A percentile compares a stretch with the other conserved stretches of the same genome.
These are phyloP conservation scores for Acrocalymma vagum DNA, from an alignment of 2,329 filamentous ascomycete genomes.

Conservation along the genomic window DNA sequence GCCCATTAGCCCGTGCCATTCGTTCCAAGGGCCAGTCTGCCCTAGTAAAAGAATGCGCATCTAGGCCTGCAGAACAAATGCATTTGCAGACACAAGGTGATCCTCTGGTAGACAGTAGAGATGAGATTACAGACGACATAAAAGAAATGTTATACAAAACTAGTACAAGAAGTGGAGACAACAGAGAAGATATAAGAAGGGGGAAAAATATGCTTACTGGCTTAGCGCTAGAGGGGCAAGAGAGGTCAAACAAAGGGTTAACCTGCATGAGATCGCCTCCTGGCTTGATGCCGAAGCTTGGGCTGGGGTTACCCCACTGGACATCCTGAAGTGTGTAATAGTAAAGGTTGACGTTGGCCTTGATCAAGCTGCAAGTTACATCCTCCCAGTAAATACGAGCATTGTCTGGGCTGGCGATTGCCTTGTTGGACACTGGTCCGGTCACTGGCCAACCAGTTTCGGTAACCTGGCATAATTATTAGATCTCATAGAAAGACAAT, in stretches of 20 bases:
- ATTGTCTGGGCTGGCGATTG: conserved; percentile 70
- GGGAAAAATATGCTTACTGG: conserved; percentile 34
- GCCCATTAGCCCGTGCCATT: conserved; percentile 36
- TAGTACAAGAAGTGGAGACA: conserved; percentile 29
- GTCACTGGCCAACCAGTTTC: conserved; percentile 88
- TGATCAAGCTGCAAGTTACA: conserved; percentile 76
- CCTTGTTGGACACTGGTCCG: conserved; percentile 68
- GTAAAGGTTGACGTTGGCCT: conserved; percentile 62
- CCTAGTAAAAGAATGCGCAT: conserved; percentile 20
- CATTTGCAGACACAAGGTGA: conserved; percentile 19
- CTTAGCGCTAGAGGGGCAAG: conserved; percentile 39
- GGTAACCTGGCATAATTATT: conserved; percentile 60
- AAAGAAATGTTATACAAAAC: conserved; percentile 29
- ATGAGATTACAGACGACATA: conserved; percentile 18
- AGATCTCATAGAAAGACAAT: background rate
- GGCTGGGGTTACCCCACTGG: conserved; percentile 64
- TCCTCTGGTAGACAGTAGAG: conserved; percentile 17
- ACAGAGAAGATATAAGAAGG: conserved; percentile 20
- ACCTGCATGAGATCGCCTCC: conserved; percentile 40
- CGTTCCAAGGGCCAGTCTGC: conserved; percentile 21
- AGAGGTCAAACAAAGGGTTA: conserved; percentile 43
- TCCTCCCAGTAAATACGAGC: conserved; percentile 83
- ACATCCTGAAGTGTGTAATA: conserved; percentile 82
- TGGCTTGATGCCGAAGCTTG: conserved; percentile 76
- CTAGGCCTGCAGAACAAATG: conserved; percentile 5